Conservation (phyloP, 495 filamentous ascomycete genomes). For the Baudoinia panamericana region DNA sequence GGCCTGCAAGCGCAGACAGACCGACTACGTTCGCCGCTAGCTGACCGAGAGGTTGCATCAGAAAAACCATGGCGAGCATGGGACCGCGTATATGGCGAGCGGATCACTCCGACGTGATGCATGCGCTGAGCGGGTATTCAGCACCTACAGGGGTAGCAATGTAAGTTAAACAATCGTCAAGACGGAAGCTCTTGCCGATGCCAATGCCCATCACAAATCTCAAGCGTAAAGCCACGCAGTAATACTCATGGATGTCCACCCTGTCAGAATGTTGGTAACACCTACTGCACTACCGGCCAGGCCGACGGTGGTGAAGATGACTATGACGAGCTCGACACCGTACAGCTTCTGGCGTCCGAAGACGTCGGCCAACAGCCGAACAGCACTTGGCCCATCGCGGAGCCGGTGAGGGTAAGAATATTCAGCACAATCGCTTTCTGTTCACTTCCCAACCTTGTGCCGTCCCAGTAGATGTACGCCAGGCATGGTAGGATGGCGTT, state of each 20-base stretch:
- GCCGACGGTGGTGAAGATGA: conserved; percentile 43
- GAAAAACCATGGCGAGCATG: conserved; percentile 55
- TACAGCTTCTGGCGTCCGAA: conserved; percentile 53
- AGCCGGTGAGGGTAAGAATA: conserved; percentile 44
- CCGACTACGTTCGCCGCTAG: conserved; percentile 38
- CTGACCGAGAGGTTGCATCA: conserved; percentile 54
- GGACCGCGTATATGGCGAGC: conserved; percentile 34
- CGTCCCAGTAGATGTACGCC: conserved; percentile 42
- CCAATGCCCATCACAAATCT: conserved; percentile 29
- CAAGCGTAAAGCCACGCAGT: too few species aligned
- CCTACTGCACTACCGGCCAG: conserved; percentile 28
- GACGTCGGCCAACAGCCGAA: conserved; percentile 53
- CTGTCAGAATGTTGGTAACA: not conserved
- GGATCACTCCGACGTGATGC: conserved; percentile 45
- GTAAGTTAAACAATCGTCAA: too few species aligned
- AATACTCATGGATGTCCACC: conserved; percentile 11
- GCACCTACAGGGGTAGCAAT: too few species aligned
- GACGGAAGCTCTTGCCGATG: too few species aligned
- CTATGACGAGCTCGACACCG: conserved; percentile 47
- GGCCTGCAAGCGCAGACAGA: conserved; percentile 3
- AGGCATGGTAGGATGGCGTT: conserved; percentile 52
- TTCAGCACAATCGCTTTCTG: too few species aligned
- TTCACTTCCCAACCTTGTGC: not conserved
- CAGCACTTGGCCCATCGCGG: conserved; percentile 44
- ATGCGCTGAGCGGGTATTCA: conserved; percentile 44